Conservation (phyloP, 2,329 filamentous ascomycete genomes). For the Microdochium nivale region DNA sequence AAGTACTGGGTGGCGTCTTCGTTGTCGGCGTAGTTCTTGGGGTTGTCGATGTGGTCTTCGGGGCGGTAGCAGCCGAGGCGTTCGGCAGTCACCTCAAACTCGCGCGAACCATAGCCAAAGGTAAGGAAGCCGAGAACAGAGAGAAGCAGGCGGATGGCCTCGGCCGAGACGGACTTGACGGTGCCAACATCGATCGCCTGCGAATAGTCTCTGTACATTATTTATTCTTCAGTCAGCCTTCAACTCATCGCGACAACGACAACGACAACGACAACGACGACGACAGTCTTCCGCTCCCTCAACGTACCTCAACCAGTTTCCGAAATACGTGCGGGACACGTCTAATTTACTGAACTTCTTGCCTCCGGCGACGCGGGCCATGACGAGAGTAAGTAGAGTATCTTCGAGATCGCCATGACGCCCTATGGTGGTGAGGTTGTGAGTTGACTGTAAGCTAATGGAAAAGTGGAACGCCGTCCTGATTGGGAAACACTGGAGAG, state of each 20-base stretch:
- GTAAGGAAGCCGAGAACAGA: conserved; percentile 87
- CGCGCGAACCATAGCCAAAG: conserved; percentile 74
- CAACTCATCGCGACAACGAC: neutral
- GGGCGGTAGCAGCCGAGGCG: conserved; percentile 74
- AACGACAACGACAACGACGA: too few relatives aligned
- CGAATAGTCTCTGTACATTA: conserved; percentile 60
- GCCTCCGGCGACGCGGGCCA: conserved; percentile 40
- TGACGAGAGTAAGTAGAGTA: conserved; percentile 64
- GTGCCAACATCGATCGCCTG: conserved; percentile 92
- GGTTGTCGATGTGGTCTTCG: conserved; percentile 75
- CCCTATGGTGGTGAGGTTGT: conserved; percentile 33
- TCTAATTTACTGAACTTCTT: conserved; percentile 87
- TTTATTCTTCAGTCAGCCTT: neutral
- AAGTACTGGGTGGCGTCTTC: conserved; percentile 78
- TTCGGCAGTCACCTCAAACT: conserved; percentile 77
- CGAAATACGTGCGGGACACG: conserved; percentile 88
- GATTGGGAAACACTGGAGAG: neutral
- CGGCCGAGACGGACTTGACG: conserved; percentile 80
- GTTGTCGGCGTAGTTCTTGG: conserved; percentile 82
- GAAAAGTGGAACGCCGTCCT: neutral
- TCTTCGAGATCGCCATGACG: conserved; percentile 92
- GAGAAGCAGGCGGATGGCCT: conserved; percentile 82
- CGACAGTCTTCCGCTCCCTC: too few relatives aligned
- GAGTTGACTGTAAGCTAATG: conserved; percentile 6
- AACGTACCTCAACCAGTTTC: conserved; percentile 80